These are phyloP conservation scores for Dendrocalamus latiflorus DNA, from an alignment of 202 grass and related monocot genomes.

Conservation along the genomic window DNA sequence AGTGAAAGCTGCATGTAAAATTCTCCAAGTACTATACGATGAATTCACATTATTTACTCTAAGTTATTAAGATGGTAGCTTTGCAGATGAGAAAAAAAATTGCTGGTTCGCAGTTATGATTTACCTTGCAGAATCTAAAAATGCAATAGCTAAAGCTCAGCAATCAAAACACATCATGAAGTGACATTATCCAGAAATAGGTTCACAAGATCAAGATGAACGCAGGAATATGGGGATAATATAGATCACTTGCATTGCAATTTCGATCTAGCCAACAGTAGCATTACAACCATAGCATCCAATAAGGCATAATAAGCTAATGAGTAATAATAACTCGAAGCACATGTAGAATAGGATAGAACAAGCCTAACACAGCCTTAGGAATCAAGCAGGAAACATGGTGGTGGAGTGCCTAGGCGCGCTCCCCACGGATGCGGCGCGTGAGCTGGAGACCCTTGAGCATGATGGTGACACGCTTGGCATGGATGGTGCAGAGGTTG, in stretches of 20 bases:
- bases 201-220: too few relatives aligned
- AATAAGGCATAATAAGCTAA: too few relatives aligned
- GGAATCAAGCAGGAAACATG: not conserved
- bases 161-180: not conserved
- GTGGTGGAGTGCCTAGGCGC: slow-evolving; percentile 19
- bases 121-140: not conserved
- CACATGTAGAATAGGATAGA: too few relatives aligned
- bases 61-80: not conserved
- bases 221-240: too few relatives aligned
- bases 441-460: slow-evolving; percentile 81
- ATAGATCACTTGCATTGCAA: too few relatives aligned
- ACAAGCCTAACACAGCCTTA: too few relatives aligned
- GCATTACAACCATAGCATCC: too few relatives aligned
- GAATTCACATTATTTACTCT: not conserved
- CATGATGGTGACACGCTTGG: slow-evolving; percentile 92
- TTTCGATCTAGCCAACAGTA: too few relatives aligned
- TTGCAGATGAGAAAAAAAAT: not conserved
- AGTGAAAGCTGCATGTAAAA: too few relatives aligned
- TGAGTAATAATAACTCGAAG: too few relatives aligned
- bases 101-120: not conserved
- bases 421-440: slow-evolving; percentile 60
- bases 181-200: not conserved
- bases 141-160: not conserved
- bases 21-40: not conserved
- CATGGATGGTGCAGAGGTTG: slow-evolving; percentile 86